These are phyloP conservation scores for Saposhnikovia divaricata DNA, from an alignment of 129 eudicot species.

Conservation along the genomic window DNA sequence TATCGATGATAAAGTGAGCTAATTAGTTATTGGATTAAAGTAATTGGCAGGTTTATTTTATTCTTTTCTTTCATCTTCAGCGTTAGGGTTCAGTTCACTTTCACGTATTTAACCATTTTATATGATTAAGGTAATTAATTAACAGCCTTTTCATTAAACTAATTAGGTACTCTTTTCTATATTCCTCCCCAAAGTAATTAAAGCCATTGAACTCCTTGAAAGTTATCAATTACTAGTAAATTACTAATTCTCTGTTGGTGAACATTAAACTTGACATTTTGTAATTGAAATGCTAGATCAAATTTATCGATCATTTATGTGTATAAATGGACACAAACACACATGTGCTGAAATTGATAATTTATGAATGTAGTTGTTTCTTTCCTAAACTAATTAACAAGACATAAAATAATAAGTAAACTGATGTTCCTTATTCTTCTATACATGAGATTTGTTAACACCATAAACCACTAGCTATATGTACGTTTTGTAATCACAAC, in stretches of 20 bases:
- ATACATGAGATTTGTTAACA: no score
- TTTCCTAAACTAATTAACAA: not conserved
- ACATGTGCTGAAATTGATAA: not conserved
- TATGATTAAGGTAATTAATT: not conserved
- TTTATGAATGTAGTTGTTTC: not conserved
- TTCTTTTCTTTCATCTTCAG: not conserved
- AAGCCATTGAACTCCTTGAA: not conserved
- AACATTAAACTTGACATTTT: not conserved
- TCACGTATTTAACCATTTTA: not conserved
- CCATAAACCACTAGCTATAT: not conserved
- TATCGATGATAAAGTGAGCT: not conserved
- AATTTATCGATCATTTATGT: not conserved
- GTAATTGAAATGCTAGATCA: no score
- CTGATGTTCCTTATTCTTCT: not conserved
- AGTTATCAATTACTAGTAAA: not conserved
- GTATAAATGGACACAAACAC: not conserved
- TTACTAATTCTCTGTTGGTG: no score
- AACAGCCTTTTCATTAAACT: slow-evolving; percentile 1
- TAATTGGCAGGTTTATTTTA: not conserved
- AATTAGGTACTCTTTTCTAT: not conserved
- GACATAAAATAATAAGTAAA: not conserved
- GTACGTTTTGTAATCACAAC: not conserved
- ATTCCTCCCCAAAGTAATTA: not conserved
- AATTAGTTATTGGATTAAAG: not conserved
- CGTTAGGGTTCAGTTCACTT: not conserved